Evolutionary conservation across 441 rosid species (phyloP), one percentile per base, ranked within the genome.

Genomic region (Gossypium schwendimanii): DNA sequence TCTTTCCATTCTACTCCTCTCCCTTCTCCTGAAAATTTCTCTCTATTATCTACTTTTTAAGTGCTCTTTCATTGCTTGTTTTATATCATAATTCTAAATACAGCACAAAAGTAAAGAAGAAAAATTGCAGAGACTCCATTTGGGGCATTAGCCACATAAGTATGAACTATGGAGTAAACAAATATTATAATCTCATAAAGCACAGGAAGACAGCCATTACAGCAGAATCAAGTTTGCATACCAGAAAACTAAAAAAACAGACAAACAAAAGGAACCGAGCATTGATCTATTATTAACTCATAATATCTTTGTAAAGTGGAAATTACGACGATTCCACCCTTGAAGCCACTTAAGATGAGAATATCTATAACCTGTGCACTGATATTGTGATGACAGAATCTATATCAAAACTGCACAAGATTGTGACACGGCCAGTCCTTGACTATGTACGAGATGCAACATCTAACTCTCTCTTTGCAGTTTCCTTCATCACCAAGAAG

Each of bases 381-480:
- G 41, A 23, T 24, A 66, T 65, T 21, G 3, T 47, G 69, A 45
- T 23, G 69, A 65, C 36, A 64, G 18, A 45, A 65, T 45, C 70
- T 3, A 65, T 21, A 12, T 21, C 20, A 65, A 24, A 47, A 66
- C 58, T n/a, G 58, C 23, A 47, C 57, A 69, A 15, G n/a, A 49
- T 39, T 49, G 31, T 49, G 26, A 49, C 8, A 3, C 1, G 9
- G 58, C 31, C 53, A 49, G 24, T 15, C 44, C 58, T 66, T 14
- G 70, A 66, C 52, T n/a, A 66, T 5, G 58, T n/a, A 66, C 15
- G n/a, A 47, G 58, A 66, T 66, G 44, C 58, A 49, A 47, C 5
- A 66, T 49, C 10, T 47, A 49, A 26, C 58, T 66, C 21, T 24
- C 21, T 3, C 9, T 24, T 47, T 8, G 2, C 5, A 24, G 3